Evolutionary conservation across 2,329 filamentous ascomycete species (phyloP).

Genomic region (Laburnicola sp.): DNA sequence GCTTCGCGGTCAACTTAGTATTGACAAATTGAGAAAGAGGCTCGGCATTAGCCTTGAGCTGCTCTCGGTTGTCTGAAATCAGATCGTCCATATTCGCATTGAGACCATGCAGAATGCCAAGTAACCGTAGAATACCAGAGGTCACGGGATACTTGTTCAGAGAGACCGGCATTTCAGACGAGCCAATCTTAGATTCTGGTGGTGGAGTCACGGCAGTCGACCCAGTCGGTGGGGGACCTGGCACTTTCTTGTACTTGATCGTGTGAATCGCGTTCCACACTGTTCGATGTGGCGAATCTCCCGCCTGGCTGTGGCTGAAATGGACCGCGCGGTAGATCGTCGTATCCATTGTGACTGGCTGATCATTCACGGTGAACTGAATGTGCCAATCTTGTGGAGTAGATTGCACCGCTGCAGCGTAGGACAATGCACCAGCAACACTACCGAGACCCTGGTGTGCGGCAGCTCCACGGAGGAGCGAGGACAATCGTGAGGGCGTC

Average conservation of each 20-base stretch:
- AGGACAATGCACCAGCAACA: constrained; percentile 67
- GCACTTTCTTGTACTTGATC: constrained; percentile 86
- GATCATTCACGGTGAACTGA: constrained; percentile 85
- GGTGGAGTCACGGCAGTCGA: constrained; percentile 63
- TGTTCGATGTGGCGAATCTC: constrained; percentile 71
- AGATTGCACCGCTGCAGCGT: constrained; percentile 79
- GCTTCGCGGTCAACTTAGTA: constrained; percentile 94
- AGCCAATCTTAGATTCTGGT: constrained; percentile 56
- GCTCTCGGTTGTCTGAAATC: constrained; percentile 73
- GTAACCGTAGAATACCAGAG: constrained; percentile 80
- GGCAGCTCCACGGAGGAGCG: constrained; percentile 38
- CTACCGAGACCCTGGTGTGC: constrained; percentile 35
- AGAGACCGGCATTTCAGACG: constrained; percentile 72
- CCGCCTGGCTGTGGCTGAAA: constrained; percentile 62
- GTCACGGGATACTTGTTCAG: constrained; percentile 82
- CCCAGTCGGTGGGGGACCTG: constrained; percentile 78
- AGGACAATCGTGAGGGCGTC: constrained; percentile 37
- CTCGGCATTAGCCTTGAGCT: constrained; percentile 73
- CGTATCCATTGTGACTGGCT: constrained; percentile 83
- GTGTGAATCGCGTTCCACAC: constrained; percentile 91
- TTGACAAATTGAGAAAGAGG: constrained; percentile 95
- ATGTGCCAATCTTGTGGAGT: constrained; percentile 95
- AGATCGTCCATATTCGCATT: constrained; percentile 95
- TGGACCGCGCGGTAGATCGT: constrained; percentile 96
- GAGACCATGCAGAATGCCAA: constrained; percentile 88